Percentiles rank a stretch among this genome's conserved stretches.
phyloP scores from a whole-genome alignment of 768 basidiomycete genomes.

The Suillus hirtellus region DNA sequence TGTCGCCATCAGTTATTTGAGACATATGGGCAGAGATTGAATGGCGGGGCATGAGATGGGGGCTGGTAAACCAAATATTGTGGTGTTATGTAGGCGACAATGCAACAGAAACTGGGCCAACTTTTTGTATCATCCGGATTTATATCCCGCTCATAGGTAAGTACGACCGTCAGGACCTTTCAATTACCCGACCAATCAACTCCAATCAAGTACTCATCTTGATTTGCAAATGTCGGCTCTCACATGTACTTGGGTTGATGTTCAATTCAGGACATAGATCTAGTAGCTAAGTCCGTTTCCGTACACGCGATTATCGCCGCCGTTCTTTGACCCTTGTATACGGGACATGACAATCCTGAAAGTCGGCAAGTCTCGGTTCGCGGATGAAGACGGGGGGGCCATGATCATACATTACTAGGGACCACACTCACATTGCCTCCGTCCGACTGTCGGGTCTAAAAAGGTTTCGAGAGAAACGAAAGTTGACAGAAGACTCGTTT shows the following conservation, averaged over 20 bases:
- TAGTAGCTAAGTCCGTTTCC: conserved; percentile 30
- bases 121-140: conserved; percentile 27
- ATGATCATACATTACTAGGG: background rate
- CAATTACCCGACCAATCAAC: conserved; percentile 26
- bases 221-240: conserved; percentile 33
- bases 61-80: conserved; percentile 16
- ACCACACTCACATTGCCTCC: conserved; percentile 23
- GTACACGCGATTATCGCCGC: conserved; percentile 20
- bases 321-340: background rate
- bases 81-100: conserved; percentile 13
- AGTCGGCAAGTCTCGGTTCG: conserved; percentile 9
- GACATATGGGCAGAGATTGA: conserved; percentile 50
- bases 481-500: conserved; percentile 20
- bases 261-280: conserved; percentile 27
- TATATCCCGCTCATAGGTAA: conserved; percentile 33
- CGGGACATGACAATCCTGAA: background rate
- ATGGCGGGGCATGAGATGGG: conserved; percentile 20
- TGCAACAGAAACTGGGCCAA: conserved; percentile 20
- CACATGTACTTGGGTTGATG: conserved; percentile 33
- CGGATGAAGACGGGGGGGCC: conserved; percentile 10
- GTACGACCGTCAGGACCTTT: conserved; percentile 26
- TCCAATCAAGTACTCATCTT: conserved; percentile 31
- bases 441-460: conserved; percentile 15
- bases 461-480: conserved; percentile 17
- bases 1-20: conserved; percentile 58